Evolutionary conservation across 2,329 filamentous ascomycete genomes (phyloP).

Genomic region (Proliferodiscus dingleyae): DNA sequence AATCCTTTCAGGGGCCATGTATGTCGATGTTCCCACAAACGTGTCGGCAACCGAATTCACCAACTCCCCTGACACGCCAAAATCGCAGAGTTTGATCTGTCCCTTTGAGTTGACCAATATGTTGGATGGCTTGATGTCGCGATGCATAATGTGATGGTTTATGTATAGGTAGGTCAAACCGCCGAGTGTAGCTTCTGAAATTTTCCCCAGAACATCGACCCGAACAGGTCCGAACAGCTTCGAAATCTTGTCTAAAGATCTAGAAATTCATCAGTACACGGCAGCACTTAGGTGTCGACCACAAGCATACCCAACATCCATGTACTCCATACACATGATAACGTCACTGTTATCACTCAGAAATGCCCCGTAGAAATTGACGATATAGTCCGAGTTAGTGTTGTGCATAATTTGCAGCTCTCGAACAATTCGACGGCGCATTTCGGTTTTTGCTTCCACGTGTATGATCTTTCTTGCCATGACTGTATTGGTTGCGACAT

Average conservation of each 20-base stretch:
- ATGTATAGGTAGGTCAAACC: conserved; percentile 93
- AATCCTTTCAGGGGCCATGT: conserved; percentile 98
- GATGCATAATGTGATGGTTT: conserved; percentile 96
- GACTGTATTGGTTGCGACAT: conserved; percentile 87
- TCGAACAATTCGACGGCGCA: conserved; percentile 92
- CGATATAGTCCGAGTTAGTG: conserved; percentile 94
- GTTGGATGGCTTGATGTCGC: conserved; percentile 98
- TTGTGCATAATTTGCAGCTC: conserved; percentile 98
- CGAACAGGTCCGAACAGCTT: conserved; percentile 92
- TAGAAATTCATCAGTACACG: conserved; percentile 35
- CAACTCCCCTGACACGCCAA: conserved; percentile 95
- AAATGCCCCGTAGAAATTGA: conserved; percentile 96
- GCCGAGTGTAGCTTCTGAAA: conserved; percentile 89
- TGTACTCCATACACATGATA: conserved; percentile 99
- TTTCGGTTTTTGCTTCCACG: conserved; percentile 95
- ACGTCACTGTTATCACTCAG: conserved; percentile 96
- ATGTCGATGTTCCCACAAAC: conserved; percentile 96
- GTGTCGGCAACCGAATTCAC: conserved; percentile 98
- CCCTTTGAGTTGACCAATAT: conserved; percentile 93
- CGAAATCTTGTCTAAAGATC: conserved; percentile 88
- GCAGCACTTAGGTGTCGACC: conserved; percentile 21
- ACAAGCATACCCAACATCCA: conserved; percentile 84
- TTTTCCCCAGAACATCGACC: conserved; percentile 95
- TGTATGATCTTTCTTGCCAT: conserved; percentile 99
- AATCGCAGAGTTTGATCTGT: conserved; percentile 95